phyloP scores from a whole-genome alignment of 1,284 basidiomycete genomes.

The Porphyrellus sp. region DNA sequence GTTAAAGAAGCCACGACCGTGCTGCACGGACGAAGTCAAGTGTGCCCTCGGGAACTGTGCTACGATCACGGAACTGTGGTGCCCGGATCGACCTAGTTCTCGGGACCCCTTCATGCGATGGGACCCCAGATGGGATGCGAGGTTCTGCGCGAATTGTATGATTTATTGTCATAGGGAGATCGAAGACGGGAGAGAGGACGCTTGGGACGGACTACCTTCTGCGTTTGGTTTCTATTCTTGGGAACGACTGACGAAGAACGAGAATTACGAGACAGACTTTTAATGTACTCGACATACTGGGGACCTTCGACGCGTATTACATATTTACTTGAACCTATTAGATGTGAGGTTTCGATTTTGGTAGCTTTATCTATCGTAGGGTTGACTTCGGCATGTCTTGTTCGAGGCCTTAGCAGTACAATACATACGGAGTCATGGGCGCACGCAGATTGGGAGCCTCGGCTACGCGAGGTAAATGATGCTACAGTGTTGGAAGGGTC shows the following conservation, averaged over 20 bases:
- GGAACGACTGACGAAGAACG: conserved; percentile 11
- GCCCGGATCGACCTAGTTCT: conserved; percentile 15
- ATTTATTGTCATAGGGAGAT: conserved; percentile 27
- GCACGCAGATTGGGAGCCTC: no score
- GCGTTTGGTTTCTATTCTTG: conserved; percentile 26
- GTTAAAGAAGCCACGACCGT: conserved; percentile 17
- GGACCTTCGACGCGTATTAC: neutral
- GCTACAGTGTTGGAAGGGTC: no score
- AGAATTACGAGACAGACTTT: conserved; percentile 7
- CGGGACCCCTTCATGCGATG: conserved; percentile 26
- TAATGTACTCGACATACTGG: neutral
- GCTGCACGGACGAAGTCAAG: conserved; percentile 20
- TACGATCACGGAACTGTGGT: conserved; percentile 24
- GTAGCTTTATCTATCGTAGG: no score
- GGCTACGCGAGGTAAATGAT: no score
- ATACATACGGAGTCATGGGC: no score
- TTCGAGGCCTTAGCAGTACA: no score
- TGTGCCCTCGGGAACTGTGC: conserved; percentile 24
- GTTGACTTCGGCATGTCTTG: no score
- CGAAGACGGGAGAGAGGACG: conserved; percentile 28
- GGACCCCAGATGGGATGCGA: conserved; percentile 24
- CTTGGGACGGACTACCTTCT: conserved; percentile 20
- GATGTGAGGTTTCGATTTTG: no score
- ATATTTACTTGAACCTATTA: conserved; percentile 11
- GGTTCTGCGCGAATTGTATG: conserved; percentile 25